Conservation (phyloP, 192 early-diverging fungal species). For the Gryganskiella cystojenkinii region DNA sequence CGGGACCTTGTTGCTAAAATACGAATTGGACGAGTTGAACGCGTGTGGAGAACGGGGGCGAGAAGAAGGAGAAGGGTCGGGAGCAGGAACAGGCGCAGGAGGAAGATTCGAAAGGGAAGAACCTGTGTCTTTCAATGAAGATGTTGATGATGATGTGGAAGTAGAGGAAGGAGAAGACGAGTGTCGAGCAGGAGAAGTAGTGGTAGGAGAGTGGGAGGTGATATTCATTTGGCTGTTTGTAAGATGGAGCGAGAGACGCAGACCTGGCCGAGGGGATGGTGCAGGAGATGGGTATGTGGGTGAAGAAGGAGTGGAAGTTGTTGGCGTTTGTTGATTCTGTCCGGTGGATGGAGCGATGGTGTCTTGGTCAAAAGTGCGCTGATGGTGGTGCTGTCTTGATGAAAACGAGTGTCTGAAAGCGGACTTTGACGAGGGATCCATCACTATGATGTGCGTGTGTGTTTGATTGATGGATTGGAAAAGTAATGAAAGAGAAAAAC, state of each 20-base stretch:
- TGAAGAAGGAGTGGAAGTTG: conserved; percentile 7
- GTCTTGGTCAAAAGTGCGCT: too few relatives aligned
- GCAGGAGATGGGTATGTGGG: conserved; percentile 39
- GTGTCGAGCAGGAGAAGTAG: background rate
- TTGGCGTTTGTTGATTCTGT: background rate
- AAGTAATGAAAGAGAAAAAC: background rate
- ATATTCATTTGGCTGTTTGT: conserved; percentile 28
- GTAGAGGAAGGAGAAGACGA: background rate
- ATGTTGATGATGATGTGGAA: conserved; percentile 2
- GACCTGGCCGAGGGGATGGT: conserved; percentile 42
- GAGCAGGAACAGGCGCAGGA: too few relatives aligned
- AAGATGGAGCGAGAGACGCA: conserved; percentile 43
- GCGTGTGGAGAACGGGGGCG: too few relatives aligned
- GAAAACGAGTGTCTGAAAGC: too few relatives aligned
- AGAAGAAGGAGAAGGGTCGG: too few relatives aligned
- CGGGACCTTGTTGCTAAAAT: too few relatives aligned
- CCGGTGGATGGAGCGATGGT: too few relatives aligned
- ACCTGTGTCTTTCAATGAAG: conserved; percentile 8
- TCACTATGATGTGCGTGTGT: background rate
- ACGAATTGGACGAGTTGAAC: too few relatives aligned
- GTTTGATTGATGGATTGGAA: background rate
- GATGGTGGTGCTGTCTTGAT: too few relatives aligned
- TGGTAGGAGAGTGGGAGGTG: conserved; percentile 20
- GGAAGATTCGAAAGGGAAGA: too few relatives aligned
- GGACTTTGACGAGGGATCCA: background rate